Percentiles rank a stretch among this genome's conserved stretches.
Conservation (phyloP, 2,329 filamentous ascomycete species). For the Scolecobasidium constrictum region DNA sequence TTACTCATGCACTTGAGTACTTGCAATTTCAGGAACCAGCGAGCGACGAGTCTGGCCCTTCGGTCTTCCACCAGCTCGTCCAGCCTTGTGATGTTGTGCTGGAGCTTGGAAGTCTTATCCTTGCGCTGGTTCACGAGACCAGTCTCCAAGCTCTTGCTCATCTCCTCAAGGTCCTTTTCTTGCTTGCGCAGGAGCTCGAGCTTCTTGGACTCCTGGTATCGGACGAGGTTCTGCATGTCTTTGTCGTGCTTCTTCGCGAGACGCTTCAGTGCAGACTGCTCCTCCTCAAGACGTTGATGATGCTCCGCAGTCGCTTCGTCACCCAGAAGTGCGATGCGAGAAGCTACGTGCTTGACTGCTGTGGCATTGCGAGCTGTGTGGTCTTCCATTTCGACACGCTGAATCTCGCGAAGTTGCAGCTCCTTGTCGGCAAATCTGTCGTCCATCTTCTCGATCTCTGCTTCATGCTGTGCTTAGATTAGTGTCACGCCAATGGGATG, state of each 20-base stretch:
- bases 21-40: slow-evolving; percentile 9
- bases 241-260: slow-evolving; percentile 5
- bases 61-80: slow-evolving; percentile 9
- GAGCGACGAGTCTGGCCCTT: slow-evolving; percentile 1
- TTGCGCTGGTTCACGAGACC: background rate
- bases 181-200: slow-evolving; percentile 7
- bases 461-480: slow-evolving; percentile 4
- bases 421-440: slow-evolving; percentile 6
- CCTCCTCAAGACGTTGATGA: slow-evolving; percentile 7
- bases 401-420: slow-evolving; percentile 2
- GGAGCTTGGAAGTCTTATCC: slow-evolving; percentile 2
- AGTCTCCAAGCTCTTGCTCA: slow-evolving; percentile 1
- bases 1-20: slow-evolving; percentile 1
- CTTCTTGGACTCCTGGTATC: slow-evolving; percentile 7
- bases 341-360: slow-evolving; percentile 7
- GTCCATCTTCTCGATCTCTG: slow-evolving; percentile 5
- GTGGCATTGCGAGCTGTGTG: slow-evolving; percentile 5
- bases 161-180: slow-evolving; percentile 8
- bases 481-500: background rate
- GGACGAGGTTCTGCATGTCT: slow-evolving; percentile 4
- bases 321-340: slow-evolving; percentile 3
- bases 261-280: slow-evolving; percentile 3
- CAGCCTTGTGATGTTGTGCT: slow-evolving; percentile 5
- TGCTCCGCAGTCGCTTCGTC: slow-evolving; percentile 6
- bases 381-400: slow-evolving; percentile 3